These are phyloP conservation scores for Penicillium pancosmium DNA, from an alignment of 495 filamentous ascomycete species.

Conservation along the genomic window DNA sequence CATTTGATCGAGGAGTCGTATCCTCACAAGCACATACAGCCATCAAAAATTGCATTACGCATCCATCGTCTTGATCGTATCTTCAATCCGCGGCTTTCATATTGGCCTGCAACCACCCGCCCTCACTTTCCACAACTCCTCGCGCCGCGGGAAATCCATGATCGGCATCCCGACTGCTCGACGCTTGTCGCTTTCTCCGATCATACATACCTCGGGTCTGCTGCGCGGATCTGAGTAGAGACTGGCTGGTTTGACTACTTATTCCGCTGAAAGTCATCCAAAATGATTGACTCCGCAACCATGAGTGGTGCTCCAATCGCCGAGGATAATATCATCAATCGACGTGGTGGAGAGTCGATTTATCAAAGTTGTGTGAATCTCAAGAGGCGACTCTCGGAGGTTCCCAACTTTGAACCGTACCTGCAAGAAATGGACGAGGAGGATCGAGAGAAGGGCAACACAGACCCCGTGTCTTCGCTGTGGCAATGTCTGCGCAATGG, in stretches of 20 bases:
- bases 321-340: conserved; percentile 92
- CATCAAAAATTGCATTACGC: background rate
- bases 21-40: background rate
- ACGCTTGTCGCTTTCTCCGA: conserved; percentile 33
- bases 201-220: conserved; percentile 30
- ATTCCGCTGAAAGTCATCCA: conserved; percentile 27
- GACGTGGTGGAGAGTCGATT: conserved; percentile 86
- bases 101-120: conserved; percentile 35
- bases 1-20: background rate
- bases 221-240: conserved; percentile 44
- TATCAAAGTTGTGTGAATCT: conserved; percentile 93
- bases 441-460: conserved; percentile 58
- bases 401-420: conserved; percentile 79
- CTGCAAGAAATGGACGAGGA: conserved; percentile 65
- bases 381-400: conserved; percentile 74
- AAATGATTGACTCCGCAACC: conserved; percentile 42
- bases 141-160: conserved; percentile 36
- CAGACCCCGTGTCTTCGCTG: conserved; percentile 85
- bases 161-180: conserved; percentile 31
- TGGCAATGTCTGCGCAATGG: conserved; percentile 88
- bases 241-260: conserved; percentile 35
- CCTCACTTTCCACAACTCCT: conserved; percentile 70
- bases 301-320: conserved; percentile 63
- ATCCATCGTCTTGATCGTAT: background rate
- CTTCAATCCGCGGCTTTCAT: background rate